Percentiles rank a stretch among this genome's conserved stretches.
Evolutionary conservation across 2,329 filamentous ascomycete species (phyloP).

Genomic region (Teratosphaeria gauchensis): DNA sequence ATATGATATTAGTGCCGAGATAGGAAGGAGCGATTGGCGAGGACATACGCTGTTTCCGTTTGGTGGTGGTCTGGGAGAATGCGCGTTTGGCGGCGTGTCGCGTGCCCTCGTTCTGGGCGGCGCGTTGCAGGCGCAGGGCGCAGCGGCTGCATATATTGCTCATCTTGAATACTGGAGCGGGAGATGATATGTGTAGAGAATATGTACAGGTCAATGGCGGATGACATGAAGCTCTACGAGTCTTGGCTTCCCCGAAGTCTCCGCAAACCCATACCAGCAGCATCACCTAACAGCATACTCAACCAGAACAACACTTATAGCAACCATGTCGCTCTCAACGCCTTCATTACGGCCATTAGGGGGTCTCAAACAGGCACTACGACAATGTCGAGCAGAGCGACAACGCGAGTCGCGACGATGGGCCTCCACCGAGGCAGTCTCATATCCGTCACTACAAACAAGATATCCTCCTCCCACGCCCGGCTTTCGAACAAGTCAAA

Average conservation of each 20-base stretch:
- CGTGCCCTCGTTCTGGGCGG: conserved; percentile 7
- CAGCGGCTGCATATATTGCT: conserved; percentile 23
- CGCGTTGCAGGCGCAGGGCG: conserved; percentile 22
- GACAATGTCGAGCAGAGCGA: conserved; percentile 41
- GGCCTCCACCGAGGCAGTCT: conserved; percentile 41
- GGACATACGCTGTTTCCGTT: conserved; percentile 8
- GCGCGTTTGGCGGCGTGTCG: conserved; percentile 10
- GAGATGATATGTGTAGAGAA: not conserved
- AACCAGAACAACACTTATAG: not conserved
- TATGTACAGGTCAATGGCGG: not conserved
- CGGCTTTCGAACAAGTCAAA: conserved; percentile 23
- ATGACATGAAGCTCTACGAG: not conserved
- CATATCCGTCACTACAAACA: conserved; percentile 36
- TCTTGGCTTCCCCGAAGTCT: conserved; percentile 10
- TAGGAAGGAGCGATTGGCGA: not conserved
- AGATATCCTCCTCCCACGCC: conserved; percentile 16
- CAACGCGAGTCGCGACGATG: conserved; percentile 18
- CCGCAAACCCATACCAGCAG: conserved; percentile 4
- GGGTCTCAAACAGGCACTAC: conserved; percentile 58
- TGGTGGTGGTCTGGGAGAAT: conserved; percentile 15
- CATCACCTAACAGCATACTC: conserved; percentile 1
- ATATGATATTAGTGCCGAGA: not conserved
- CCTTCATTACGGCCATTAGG: conserved; percentile 55
- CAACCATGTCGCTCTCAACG: conserved; percentile 48
- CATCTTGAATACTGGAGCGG: conserved; percentile 7